A percentile compares a stretch with the other conserved stretches of the same genome.
These are phyloP conservation scores for Tetrapyrgos nigripes DNA, from an alignment of 1,284 basidiomycete genomes.

Conservation along the genomic window DNA sequence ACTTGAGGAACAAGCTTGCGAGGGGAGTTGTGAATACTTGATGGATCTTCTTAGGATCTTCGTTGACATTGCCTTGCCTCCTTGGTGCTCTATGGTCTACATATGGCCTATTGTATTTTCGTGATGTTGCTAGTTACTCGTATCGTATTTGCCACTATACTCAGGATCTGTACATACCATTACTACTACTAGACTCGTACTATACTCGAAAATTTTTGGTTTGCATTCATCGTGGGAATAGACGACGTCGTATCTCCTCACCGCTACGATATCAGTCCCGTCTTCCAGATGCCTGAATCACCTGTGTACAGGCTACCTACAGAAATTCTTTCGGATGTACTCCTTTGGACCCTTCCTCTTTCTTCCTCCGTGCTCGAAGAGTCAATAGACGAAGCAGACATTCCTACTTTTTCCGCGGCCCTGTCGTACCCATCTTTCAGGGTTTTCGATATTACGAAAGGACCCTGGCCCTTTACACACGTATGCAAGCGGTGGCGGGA, in stretches of 20 bases:
- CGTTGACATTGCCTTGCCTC: too few species aligned
- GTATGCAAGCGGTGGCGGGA: slow-evolving; percentile 6
- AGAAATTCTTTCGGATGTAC: neutral
- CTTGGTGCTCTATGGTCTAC: too few species aligned
- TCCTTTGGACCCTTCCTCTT: neutral
- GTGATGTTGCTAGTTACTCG: too few species aligned
- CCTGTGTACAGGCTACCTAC: neutral
- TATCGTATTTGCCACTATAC: too few species aligned
- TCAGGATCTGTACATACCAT: too few species aligned
- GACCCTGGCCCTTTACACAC: slow-evolving; percentile 6
- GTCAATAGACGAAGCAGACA: neutral
- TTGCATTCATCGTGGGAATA: too few species aligned
- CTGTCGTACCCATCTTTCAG: neutral
- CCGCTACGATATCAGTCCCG: too few species aligned
- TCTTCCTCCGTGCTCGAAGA: neutral
- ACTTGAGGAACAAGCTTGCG: neutral
- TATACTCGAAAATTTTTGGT: too few species aligned
- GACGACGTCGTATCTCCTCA: too few species aligned
- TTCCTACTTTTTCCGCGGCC: neutral
- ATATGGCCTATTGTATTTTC: too few species aligned
- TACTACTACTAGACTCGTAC: too few species aligned
- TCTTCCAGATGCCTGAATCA: neutral
- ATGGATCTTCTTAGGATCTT: too few species aligned
- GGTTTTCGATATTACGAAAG: neutral
- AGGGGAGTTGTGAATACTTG: neutral